Percentiles rank a stretch among this genome's conserved stretches.
phyloP scores from a whole-genome alignment of 2,329 filamentous ascomycete genomes.

The Alternaria consortialis region DNA sequence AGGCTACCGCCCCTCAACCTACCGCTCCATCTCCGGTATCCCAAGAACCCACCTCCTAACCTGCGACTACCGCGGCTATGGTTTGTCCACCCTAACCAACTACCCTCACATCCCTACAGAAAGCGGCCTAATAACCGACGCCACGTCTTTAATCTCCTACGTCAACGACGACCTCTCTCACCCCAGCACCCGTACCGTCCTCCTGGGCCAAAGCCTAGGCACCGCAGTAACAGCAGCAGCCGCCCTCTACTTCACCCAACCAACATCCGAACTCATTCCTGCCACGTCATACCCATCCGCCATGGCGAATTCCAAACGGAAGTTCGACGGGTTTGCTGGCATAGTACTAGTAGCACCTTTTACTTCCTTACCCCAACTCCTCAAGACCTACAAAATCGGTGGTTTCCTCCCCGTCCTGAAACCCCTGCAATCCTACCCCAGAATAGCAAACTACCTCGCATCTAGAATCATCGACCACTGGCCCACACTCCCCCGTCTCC shows the following conservation, averaged over 20 bases:
- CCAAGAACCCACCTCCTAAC: conserved; percentile 79
- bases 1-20: conserved; percentile 76
- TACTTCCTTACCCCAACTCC: conserved; percentile 74
- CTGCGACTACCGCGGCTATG: conserved; percentile 91
- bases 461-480: conserved; percentile 79
- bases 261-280: conserved; percentile 27
- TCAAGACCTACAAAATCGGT: conserved; percentile 80
- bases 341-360: conserved; percentile 84
- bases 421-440: conserved; percentile 74
- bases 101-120: conserved; percentile 69
- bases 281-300: conserved; percentile 35
- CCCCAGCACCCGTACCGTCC: conserved; percentile 74
- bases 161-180: conserved; percentile 71
- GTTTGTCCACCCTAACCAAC: conserved; percentile 74
- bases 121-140: conserved; percentile 81
- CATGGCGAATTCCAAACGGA: neutral
- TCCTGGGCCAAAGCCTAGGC: conserved; percentile 87
- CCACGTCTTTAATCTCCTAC: conserved; percentile 76
- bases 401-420: conserved; percentile 82
- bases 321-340: conserved; percentile 72
- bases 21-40: conserved; percentile 77
- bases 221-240: conserved; percentile 83
- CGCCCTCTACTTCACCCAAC: conserved; percentile 71
- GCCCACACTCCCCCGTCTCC: conserved; percentile 74
- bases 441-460: conserved; percentile 68